These are phyloP conservation scores for Candida manassasensis DNA, from an alignment of 805 yeast genomes.

Conservation along the genomic window DNA sequence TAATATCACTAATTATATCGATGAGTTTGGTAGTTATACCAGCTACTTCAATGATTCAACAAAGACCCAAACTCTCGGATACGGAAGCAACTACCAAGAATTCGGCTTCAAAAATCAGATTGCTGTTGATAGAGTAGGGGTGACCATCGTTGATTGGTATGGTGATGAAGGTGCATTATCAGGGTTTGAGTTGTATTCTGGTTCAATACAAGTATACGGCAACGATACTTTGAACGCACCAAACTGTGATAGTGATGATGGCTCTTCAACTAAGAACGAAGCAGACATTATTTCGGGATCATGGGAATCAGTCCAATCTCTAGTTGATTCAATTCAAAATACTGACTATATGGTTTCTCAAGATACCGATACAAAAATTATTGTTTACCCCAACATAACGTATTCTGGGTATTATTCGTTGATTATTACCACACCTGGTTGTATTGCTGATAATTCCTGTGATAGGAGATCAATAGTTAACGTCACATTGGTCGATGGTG, in stretches of 20 bases:
- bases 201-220: conserved; percentile 62
- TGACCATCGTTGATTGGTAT: conserved; percentile 62
- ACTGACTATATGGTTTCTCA: conserved; percentile 31
- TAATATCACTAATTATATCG: conserved; percentile 24
- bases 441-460: conserved; percentile 66
- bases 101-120: conserved; percentile 73
- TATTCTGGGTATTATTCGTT: conserved; percentile 73
- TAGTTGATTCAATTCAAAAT: conserved; percentile 20
- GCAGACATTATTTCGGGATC: conserved; percentile 24
- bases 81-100: conserved; percentile 61
- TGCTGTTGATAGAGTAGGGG: conserved; percentile 53
- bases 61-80: conserved; percentile 34
- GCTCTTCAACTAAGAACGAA: conserved; percentile 17
- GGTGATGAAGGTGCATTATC: conserved; percentile 65
- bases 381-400: conserved; percentile 63
- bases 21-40: conserved; percentile 30
- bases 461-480: conserved; percentile 68
- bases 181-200: conserved; percentile 70
- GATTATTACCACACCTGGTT: conserved; percentile 82
- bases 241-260: conserved; percentile 43
- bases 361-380: conserved; percentile 33
- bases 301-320: conserved; percentile 22
- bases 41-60: conserved; percentile 31
- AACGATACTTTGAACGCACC: conserved; percentile 68
- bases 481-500: conserved; percentile 56